phyloP scores from a whole-genome alignment of 176 grass and related monocot species.

The Ensete glaucum region DNA sequence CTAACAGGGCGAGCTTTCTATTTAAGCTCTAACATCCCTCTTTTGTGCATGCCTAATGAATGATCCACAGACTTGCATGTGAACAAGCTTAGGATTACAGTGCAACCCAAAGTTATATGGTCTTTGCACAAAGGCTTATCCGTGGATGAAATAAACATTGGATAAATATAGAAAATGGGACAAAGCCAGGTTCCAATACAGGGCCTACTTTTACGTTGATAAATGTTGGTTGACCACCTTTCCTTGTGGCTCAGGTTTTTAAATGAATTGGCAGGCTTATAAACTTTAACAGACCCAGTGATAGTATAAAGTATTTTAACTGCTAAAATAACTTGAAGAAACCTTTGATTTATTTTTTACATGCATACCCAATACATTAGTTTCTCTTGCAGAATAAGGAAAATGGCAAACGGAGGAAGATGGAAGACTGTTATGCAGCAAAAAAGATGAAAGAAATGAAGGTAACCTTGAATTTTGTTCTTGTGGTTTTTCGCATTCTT shows the following conservation, averaged over 20 bases:
- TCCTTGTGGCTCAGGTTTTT: neutral
- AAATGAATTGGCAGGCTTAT: too few species aligned
- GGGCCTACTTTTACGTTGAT: neutral
- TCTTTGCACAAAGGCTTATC: neutral
- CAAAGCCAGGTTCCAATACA: neutral
- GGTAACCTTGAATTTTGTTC: neutral
- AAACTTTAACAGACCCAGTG: too few species aligned
- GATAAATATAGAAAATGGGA: neutral
- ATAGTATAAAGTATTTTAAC: too few species aligned
- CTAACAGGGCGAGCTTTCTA: too few species aligned
- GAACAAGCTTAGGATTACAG: too few species aligned
- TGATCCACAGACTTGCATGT: too few species aligned
- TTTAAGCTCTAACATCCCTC: too few species aligned
- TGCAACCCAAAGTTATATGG: neutral
- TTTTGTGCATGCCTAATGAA: too few species aligned
- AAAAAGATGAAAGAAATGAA: conserved; percentile 11
- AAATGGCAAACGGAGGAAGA: conserved; percentile 12
- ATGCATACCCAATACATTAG: neutral
- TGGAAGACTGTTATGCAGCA: conserved; percentile 8
- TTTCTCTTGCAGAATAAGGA: conserved; percentile 6
- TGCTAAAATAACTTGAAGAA: too few species aligned
- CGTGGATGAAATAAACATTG: neutral
- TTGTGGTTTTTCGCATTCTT: neutral
- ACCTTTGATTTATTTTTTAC: neutral
- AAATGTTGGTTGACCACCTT: neutral